Conservation (phyloP, 257 asterid genomes). For the Osmanthus fragrans region DNA sequence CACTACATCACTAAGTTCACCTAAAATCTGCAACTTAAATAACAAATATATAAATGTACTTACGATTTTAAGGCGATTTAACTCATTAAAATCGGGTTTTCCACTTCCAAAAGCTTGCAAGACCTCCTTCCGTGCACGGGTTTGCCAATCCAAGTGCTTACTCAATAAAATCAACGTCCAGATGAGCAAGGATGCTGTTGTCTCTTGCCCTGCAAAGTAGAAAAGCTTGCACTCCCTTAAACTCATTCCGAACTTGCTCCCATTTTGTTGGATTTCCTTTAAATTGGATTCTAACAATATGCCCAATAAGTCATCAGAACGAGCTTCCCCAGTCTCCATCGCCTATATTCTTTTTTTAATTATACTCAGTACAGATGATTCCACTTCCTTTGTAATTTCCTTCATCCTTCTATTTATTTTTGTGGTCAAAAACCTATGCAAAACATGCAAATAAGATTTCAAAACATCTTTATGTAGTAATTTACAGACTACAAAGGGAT, state of each 20-base stretch:
- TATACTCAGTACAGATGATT: conserved; percentile 21
- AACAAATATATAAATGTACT: background rate
- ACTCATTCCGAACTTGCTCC: conserved; percentile 32
- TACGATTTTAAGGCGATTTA: conserved; percentile 40
- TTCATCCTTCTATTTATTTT: conserved; percentile 38
- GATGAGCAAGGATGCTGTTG: conserved; percentile 36
- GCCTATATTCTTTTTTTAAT: conserved; percentile 24
- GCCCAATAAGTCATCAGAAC: conserved; percentile 34
- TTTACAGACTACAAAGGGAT: background rate
- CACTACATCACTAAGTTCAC: background rate
- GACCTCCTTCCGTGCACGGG: conserved; percentile 44
- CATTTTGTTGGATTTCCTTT: conserved; percentile 33
- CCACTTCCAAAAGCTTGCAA: conserved; percentile 26
- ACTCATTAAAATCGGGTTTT: conserved; percentile 26
- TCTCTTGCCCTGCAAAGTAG: conserved; percentile 55
- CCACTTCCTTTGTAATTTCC: conserved; percentile 20
- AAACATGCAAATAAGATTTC: background rate
- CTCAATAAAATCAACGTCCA: conserved; percentile 50
- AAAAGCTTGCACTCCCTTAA: conserved; percentile 46
- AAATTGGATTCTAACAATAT: conserved; percentile 37
- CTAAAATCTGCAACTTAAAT: background rate
- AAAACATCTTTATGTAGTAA: background rate
- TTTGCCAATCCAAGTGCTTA: conserved; percentile 39
- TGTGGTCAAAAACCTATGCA: conserved; percentile 38
- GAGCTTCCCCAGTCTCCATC: conserved; percentile 20